A percentile compares a stretch with the other conserved stretches of the same genome.
Evolutionary conservation across 768 basidiomycete genomes (phyloP).

Genomic region (Auricularia sp.): DNA sequence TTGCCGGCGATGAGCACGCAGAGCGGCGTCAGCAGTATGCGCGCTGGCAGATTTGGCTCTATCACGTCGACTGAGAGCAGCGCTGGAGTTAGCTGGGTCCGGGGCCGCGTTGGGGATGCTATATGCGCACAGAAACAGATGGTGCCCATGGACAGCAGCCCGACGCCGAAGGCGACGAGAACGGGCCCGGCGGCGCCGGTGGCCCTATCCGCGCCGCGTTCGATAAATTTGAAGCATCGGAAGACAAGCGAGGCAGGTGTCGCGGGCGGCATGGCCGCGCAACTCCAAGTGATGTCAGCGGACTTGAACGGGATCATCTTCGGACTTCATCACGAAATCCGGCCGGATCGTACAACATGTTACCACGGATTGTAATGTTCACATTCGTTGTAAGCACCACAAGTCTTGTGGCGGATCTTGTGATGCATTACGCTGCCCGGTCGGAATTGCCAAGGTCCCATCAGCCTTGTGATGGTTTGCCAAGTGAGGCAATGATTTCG

Average conservation of each 20-base stretch:
- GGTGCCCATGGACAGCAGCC: constrained; percentile 57
- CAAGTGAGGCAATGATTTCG: no score
- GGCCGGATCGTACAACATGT: no score
- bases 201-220: constrained; percentile 63
- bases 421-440: no score
- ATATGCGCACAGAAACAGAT: constrained; percentile 68
- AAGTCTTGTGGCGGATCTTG: no score
- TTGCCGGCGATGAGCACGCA: constrained; percentile 73
- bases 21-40: constrained; percentile 50
- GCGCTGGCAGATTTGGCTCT: constrained; percentile 49
- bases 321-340: no score
- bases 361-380: no score
- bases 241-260: constrained; percentile 27
- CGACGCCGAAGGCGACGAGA: constrained; percentile 73
- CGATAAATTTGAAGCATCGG: constrained; percentile 54
- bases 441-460: no score
- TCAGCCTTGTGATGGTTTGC: no score
- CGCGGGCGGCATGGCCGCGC: not conserved
- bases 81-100: not conserved
- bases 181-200: constrained; percentile 88
- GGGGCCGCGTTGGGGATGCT: constrained; percentile 2
- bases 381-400: no score
- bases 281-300: no score
- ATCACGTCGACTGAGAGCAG: constrained; percentile 63
- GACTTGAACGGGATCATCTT: no score